A percentile compares a stretch with the other conserved stretches of the same genome.
phyloP scores from a whole-genome alignment of 306 rosid species.

The Casuarina glauca region DNA sequence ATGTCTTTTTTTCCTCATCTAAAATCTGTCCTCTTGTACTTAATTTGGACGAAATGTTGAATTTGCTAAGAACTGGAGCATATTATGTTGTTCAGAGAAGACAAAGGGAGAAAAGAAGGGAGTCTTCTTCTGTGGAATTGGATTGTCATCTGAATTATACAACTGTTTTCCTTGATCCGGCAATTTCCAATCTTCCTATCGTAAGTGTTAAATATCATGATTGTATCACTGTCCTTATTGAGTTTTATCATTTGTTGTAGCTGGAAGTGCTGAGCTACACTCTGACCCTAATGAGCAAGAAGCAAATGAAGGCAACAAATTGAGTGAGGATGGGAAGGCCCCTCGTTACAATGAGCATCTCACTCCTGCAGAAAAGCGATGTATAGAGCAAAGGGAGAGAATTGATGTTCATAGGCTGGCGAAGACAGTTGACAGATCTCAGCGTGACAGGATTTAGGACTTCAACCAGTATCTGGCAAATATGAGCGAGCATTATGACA shows the following conservation, averaged over 20 bases:
- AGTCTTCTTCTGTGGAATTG: too few relatives aligned
- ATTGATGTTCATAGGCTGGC: constrained; percentile 80
- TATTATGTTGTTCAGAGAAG: background rate
- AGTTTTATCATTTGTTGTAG: constrained; percentile 36
- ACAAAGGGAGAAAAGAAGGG: background rate
- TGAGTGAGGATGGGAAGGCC: constrained; percentile 51
- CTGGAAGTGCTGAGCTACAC: constrained; percentile 52
- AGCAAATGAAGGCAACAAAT: constrained; percentile 37
- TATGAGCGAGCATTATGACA: constrained; percentile 99
- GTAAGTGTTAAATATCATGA: background rate
- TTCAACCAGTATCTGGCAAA: constrained; percentile 95
- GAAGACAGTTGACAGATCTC: constrained; percentile 80
- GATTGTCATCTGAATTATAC: constrained; percentile 2
- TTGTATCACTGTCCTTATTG: background rate
- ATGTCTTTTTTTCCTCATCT: background rate
- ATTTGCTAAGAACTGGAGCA: background rate
- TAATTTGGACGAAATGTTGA: background rate
- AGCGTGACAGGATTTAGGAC: constrained; percentile 94
- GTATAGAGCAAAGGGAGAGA: constrained; percentile 85
- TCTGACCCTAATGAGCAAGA: constrained; percentile 55
- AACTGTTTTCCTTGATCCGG: constrained; percentile 14
- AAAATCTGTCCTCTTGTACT: background rate
- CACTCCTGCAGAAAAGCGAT: constrained; percentile 87
- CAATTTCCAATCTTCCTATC: background rate
- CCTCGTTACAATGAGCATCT: constrained; percentile 69